These are phyloP conservation scores for Corymbia calophylla DNA, from an alignment of 441 rosid species.

Conservation along the genomic window DNA sequence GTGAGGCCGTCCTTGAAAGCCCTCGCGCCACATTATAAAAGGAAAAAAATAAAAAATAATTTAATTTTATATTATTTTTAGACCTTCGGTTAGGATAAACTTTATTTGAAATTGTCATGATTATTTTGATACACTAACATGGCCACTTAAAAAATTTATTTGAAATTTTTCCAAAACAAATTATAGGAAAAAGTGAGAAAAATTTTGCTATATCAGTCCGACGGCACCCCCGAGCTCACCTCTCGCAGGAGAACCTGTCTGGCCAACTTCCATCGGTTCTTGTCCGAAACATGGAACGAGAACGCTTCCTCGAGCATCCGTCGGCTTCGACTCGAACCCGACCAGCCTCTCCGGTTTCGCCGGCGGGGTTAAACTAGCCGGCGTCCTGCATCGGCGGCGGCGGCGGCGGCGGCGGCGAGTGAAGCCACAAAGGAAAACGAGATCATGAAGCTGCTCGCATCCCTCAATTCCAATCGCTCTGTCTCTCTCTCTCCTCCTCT, in stretches of 20 bases:
- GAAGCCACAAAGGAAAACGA: not conserved
- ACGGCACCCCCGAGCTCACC: not conserved
- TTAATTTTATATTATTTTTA: too few relatives aligned
- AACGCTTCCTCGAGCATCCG: not conserved
- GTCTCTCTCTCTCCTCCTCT: not conserved
- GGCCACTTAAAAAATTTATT: too few relatives aligned
- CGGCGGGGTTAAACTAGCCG: not conserved
- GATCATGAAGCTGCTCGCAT: not conserved
- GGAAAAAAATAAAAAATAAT: too few relatives aligned
- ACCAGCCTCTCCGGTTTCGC: not conserved
- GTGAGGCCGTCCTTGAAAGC: too few relatives aligned
- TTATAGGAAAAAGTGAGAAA: not conserved
- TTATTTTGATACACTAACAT: too few relatives aligned
- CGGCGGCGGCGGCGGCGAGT: not conserved
- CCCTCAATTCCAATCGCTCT: not conserved
- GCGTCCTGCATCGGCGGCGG: not conserved
- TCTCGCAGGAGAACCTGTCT: not conserved
- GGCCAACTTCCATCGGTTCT: not conserved
- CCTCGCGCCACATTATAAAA: too few relatives aligned
- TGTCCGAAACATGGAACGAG: not conserved
- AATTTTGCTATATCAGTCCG: not conserved
- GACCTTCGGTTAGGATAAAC: accelerated
- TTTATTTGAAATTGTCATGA: too few relatives aligned
- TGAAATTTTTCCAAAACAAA: accelerated
- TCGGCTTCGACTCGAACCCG: not conserved